Percentiles rank a stretch among this genome's conserved stretches.
phyloP scores from a whole-genome alignment of 2,329 filamentous ascomycete genomes.

The Tolypocladium pustulatum region DNA sequence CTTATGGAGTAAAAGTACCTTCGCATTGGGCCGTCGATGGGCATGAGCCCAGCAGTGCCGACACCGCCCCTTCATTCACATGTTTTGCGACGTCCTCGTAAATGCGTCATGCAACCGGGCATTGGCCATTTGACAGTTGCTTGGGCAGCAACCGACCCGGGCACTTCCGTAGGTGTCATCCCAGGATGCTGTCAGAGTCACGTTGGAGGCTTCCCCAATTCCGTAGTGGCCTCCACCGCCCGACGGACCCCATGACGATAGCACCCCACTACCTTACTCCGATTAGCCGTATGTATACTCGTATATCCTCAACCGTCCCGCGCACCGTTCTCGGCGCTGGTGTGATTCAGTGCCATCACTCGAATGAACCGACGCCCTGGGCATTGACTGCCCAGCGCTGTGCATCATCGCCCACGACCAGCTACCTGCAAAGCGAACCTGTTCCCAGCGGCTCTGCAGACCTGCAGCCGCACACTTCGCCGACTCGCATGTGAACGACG shows the following conservation, averaged over 20 bases:
- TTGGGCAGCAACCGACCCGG: background rate
- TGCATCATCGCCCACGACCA: background rate
- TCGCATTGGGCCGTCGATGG: background rate
- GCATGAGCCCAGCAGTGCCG: background rate
- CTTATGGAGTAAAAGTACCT: too few relatives aligned
- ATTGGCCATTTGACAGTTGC: background rate
- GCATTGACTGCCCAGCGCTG: background rate
- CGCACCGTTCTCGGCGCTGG: background rate
- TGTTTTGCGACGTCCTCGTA: background rate
- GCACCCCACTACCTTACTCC: background rate
- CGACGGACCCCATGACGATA: background rate
- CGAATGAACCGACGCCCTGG: background rate
- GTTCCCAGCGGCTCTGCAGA: background rate
- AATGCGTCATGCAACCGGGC: background rate
- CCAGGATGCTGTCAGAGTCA: background rate
- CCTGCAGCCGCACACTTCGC: background rate
- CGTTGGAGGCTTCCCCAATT: background rate
- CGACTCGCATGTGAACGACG: background rate
- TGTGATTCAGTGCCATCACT: background rate
- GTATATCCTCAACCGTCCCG: background rate
- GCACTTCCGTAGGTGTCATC: background rate
- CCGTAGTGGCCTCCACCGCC: background rate
- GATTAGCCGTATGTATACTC: background rate
- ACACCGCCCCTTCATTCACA: background rate
- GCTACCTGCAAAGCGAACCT: background rate